Evolutionary conservation across 2,329 filamentous ascomycete species (phyloP).

Genomic region (Colletotrichum theobromicola): DNA sequence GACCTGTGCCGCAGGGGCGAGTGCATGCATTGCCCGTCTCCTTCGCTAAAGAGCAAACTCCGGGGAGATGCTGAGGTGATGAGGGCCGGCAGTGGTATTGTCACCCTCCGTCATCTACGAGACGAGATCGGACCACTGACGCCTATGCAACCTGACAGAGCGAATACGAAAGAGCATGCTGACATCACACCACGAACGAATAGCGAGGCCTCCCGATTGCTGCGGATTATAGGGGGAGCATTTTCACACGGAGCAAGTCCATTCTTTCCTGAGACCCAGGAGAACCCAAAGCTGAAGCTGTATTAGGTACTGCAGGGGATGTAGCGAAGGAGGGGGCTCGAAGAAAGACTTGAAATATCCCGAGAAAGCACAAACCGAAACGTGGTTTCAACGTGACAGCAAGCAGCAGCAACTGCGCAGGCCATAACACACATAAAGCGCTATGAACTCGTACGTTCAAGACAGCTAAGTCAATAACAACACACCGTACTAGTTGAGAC

Average conservation of each 20-base stretch:
- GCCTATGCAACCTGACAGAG: rapidly evolving
- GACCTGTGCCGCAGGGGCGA: background rate
- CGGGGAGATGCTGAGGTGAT: background rate
- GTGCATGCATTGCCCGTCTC: background rate
- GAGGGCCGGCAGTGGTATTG: background rate
- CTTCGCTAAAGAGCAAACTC: background rate
- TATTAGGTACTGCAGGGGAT: too few relatives aligned
- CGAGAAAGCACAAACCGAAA: too few relatives aligned
- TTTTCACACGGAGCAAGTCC: background rate
- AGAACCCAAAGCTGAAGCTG: too few relatives aligned
- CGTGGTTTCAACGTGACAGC: too few relatives aligned
- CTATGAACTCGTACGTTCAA: too few relatives aligned
- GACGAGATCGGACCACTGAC: background rate
- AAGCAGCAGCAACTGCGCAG: too few relatives aligned
- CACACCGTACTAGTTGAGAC: too few relatives aligned
- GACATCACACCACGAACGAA: background rate
- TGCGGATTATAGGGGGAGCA: background rate
- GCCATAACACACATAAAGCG: too few relatives aligned
- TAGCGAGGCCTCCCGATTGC: background rate
- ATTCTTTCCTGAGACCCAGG: background rate
- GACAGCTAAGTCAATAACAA: too few relatives aligned
- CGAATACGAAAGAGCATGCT: background rate
- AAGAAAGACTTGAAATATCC: too few relatives aligned
- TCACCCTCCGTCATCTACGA: background rate
- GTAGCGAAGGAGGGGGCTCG: too few relatives aligned